These are phyloP conservation scores for Exophiala sp. DNA, from an alignment of 2,329 filamentous ascomycete genomes.

Conservation along the genomic window DNA sequence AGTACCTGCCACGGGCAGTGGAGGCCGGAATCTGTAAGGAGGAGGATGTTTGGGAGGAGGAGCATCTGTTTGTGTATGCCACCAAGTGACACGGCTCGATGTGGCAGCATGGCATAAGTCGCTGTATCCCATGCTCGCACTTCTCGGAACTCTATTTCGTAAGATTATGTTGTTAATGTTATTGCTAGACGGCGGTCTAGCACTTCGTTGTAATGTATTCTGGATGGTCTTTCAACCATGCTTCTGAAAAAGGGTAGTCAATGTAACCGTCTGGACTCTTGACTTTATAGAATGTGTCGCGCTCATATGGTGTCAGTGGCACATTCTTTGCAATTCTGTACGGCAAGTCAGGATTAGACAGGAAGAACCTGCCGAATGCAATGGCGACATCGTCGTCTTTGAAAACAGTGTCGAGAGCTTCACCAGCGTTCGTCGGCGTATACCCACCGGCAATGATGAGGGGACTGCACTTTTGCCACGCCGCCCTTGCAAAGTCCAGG, in stretches of 20 bases:
- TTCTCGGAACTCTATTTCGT: too few species aligned
- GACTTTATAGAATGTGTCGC: slow-evolving; percentile 40
- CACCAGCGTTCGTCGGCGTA: slow-evolving; percentile 38
- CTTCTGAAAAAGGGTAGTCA: slow-evolving; percentile 30
- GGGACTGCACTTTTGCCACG: slow-evolving; percentile 34
- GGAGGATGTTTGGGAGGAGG: too few species aligned
- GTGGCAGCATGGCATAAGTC: too few species aligned
- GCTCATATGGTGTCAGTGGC: slow-evolving; percentile 37
- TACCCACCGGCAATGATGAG: slow-evolving; percentile 52
- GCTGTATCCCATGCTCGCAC: too few species aligned
- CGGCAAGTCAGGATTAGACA: slow-evolving; percentile 46
- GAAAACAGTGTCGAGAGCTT: slow-evolving; percentile 36
- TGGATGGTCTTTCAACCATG: too few species aligned
- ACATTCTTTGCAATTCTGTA: slow-evolving; percentile 41
- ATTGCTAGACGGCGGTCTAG: too few species aligned
- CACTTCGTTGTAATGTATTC: too few species aligned
- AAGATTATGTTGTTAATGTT: too few species aligned
- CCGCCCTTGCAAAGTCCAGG: slow-evolving; percentile 45
- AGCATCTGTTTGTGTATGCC: too few species aligned
- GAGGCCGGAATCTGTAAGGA: too few species aligned
- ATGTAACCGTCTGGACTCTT: slow-evolving; percentile 40
- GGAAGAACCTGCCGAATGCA: slow-evolving; percentile 42
- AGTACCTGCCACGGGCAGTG: too few species aligned
- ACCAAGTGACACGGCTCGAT: too few species aligned
- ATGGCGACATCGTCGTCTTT: slow-evolving; percentile 34